Conservation (phyloP, 2,329 filamentous ascomycete genomes). For the Gnomoniopsis smithogilvyi region DNA sequence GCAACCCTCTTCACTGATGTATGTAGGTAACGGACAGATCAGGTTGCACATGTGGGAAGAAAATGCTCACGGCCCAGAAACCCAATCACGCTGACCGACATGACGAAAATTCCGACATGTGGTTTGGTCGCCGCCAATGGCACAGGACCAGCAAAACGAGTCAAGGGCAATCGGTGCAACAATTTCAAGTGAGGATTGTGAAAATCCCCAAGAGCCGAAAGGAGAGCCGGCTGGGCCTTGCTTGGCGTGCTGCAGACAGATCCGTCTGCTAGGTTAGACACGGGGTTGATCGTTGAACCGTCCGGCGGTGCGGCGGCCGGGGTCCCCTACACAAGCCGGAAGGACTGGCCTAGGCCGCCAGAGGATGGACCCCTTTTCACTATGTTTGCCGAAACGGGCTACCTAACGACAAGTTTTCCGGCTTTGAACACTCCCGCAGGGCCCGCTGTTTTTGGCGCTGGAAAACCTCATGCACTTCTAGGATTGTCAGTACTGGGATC, state of each 20-base stretch:
- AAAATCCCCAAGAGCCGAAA: not conserved
- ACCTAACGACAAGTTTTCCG: not conserved
- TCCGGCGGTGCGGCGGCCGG: not conserved
- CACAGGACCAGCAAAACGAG: not conserved
- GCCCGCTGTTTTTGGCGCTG: constrained; percentile 11
- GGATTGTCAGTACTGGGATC: not conserved
- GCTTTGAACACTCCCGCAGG: constrained; percentile 1
- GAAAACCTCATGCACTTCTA: not conserved
- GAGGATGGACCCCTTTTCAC: not conserved
- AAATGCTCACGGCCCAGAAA: not conserved
- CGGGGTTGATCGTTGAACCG: constrained; percentile 8
- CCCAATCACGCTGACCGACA: constrained; percentile 1
- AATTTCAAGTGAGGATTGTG: not conserved
- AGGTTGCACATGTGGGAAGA: not conserved
- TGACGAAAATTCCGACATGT: not conserved
- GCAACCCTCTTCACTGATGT: too few relatives aligned
- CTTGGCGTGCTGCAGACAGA: not conserved
- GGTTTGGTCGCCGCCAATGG: not conserved
- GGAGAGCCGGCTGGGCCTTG: not conserved
- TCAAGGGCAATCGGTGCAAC: not conserved
- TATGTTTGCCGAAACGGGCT: constrained; percentile 4
- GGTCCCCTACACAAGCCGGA: not conserved
- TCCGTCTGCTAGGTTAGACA: not conserved
- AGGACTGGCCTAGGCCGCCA: too few relatives aligned
- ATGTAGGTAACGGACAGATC: not conserved